Base-by-base conservation (phyloP, 257 asterid species). In the Sherardia arvensis region DNA sequence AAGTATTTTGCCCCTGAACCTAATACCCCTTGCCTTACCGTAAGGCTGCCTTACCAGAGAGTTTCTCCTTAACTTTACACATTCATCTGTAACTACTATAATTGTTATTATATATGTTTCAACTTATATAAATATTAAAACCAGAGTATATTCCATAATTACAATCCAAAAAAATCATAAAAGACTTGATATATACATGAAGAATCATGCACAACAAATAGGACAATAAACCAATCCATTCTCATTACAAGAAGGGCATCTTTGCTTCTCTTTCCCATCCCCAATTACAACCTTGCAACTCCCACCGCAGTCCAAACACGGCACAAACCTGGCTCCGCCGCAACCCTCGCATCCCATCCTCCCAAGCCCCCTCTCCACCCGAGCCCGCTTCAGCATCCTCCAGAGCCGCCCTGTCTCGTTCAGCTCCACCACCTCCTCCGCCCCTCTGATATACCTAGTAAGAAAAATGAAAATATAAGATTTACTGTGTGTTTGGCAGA, bases 291-390 rank as follows among this genome's bases (percentile, higher is more conserved):
- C 57, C 62, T 84, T 88, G 61, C 98, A 84, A 23, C 98, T 91
- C 10, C 98, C 97, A 0, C 95, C 96, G 30, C 97, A 90, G 8
- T 72, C 87, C 74, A 86, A 61, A 51, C 98, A 91, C 1, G 95
- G 96, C 68, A 91, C 86, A 66, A 91, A 91, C 77, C 96, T 80
- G 8, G 85, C 92, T 9, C 96, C 96, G 0, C 98, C 98, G 20
- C 98, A 91, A 4, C 98, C 98, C 61, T 72, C 82, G 49, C 98
- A 91, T 12, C 85, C 91, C 71, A 73, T 0, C 77, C 98, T 82
- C 45, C 98, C 96, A 59, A 67, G 59, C 54, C 98, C 98, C 58
- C 91, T 81, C 82, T 91, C 96, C n/a, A 86, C 87, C 67, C 82
- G 51, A 0, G 96, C 91, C 92, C 96, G 80, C 62, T 78, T 84